Evolutionary conservation across 495 filamentous ascomycete genomes (phyloP).

Genomic region (Neurospora sp.): DNA sequence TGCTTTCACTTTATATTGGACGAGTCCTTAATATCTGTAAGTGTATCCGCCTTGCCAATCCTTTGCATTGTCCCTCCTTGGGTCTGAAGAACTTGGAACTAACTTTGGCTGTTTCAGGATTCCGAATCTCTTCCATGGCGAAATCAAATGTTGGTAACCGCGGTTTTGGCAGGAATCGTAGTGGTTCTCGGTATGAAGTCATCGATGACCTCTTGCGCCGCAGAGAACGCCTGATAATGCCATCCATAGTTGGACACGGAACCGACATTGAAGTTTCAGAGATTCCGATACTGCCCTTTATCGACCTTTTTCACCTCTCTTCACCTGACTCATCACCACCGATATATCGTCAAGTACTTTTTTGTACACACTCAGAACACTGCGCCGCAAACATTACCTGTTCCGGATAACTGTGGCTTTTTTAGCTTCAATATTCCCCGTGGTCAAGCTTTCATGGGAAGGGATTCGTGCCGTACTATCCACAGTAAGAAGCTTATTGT

Average conservation of each 20-base stretch:
- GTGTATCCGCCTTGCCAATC: neutral
- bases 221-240: neutral
- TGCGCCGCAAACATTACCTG: neutral
- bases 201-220: neutral
- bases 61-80: neutral
- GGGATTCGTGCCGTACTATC: neutral
- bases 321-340: neutral
- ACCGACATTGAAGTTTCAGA: neutral
- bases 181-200: neutral
- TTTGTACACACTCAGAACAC: neutral
- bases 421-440: neutral
- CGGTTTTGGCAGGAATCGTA: neutral
- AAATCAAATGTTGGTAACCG: neutral
- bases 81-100: neutral
- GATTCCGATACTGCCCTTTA: neutral
- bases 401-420: neutral
- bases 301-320: neutral
- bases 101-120: neutral
- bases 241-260: neutral
- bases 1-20: neutral
- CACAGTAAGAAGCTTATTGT: neutral
- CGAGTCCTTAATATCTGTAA: neutral
- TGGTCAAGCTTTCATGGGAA: neutral
- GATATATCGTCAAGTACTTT: neutral
- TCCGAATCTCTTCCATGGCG: neutral